Evolutionary conservation across 2,329 filamentous ascomycete species (phyloP), one percentile per base, ranked within the genome.

Genomic region (Ophiostoma himal-ulmi): DNA sequence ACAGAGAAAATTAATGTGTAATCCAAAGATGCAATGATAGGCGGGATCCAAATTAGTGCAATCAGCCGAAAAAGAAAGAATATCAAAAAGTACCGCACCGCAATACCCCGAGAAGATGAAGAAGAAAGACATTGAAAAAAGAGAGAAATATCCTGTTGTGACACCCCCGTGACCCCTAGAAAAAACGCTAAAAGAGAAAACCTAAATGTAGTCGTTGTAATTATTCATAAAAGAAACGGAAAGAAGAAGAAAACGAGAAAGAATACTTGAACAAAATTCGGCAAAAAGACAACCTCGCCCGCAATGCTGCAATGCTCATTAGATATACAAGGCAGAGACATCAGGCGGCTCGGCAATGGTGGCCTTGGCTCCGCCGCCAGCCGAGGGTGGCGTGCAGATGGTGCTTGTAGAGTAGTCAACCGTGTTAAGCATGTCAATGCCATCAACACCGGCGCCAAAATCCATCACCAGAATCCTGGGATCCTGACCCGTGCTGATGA

Each of bases 401-500:
- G 62, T 65, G n/a, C 48, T 48, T 10, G 71, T 34, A 2, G 44
- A 68, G 11, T 70, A 66, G 17, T 70, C 37, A 17, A 20, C 44
- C 13, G 71, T 70, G 78, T 89, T 85, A 57, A 91, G 80, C 77
- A 83, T 82, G 72, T 86, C 83, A 60, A 91, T 85, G 37, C 87
- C 84, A 37, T 82, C 78, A 5, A 90, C 81, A 62, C 82, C 83
- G 22, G 84, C 83, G 39, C 88, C 95, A 81, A 98, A 99, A 81
- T 99, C 95, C 84, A 98, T 90, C 72, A 99, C 91, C 71, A 98
- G 82, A 68, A 96, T 93, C 77, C 96, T 90, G 44, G 94, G 91
- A 76, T 97, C 94, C 80, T 99, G 95, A 68, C 94, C 95, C 0
- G 94, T 96, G 75, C 93, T 95, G 73, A 99, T 92, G 73, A 99